These are phyloP conservation scores for Petunia hybrid DNA, from an alignment of 305 asterid genomes.

Conservation along the genomic window DNA sequence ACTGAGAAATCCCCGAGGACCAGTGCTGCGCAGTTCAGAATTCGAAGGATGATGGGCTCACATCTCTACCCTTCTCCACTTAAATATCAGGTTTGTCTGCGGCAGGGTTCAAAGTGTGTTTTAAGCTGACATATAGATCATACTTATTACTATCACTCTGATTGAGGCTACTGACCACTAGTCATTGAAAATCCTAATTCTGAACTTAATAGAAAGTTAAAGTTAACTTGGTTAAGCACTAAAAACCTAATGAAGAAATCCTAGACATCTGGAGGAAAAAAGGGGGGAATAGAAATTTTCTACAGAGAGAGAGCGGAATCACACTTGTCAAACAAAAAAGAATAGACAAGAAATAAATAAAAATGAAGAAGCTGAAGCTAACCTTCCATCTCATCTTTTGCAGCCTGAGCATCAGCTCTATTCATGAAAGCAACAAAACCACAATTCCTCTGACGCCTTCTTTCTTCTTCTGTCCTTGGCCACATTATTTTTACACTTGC, in stretches of 20 bases:
- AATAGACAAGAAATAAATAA: not conserved
- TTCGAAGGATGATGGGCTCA: not conserved
- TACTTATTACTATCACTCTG: too few relatives aligned
- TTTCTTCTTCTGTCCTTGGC: slow-evolving; percentile 98
- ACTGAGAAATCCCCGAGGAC: not conserved
- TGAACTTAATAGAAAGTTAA: not conserved
- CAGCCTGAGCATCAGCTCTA: slow-evolving; percentile 89
- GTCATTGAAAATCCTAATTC: slow-evolving; percentile 22
- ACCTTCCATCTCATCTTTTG: slow-evolving; percentile 98
- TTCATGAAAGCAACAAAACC: slow-evolving; percentile 98
- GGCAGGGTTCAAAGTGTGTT: too few relatives aligned
- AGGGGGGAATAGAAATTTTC: not conserved
- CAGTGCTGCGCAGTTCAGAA: not conserved
- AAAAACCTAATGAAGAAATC: slow-evolving; percentile 13
- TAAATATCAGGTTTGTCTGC: not conserved
- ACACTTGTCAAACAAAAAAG: not conserved
- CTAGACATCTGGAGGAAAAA: not conserved
- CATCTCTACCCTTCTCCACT: not conserved
- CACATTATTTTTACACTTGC: slow-evolving; percentile 99
- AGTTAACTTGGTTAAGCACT: not conserved
- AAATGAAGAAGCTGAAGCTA: slow-evolving; percentile 33
- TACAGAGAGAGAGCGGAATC: not conserved
- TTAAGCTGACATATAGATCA: too few relatives aligned
- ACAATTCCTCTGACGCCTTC: slow-evolving; percentile 86
- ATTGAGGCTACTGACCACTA: not conserved